A percentile compares a stretch with the other conserved stretches of the same genome.
phyloP scores from a whole-genome alignment of 2,329 filamentous ascomycete species.

The Botryotinia narcissicola region DNA sequence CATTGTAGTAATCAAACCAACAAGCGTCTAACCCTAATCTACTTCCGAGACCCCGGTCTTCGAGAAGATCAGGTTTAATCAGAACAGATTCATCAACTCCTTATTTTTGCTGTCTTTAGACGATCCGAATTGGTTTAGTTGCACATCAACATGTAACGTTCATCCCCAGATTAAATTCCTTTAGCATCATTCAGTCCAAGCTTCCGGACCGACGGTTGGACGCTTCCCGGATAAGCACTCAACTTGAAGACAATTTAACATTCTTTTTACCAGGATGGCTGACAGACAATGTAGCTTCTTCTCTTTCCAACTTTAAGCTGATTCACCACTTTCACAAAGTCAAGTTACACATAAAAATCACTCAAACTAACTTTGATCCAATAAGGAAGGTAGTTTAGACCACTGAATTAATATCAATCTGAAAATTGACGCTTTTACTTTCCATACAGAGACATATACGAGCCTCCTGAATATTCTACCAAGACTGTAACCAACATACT shows the following conservation, averaged over 20 bases:
- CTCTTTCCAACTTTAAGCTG: not conserved
- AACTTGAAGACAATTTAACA: conserved; percentile 1
- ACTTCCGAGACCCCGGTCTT: not conserved
- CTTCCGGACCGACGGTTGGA: not conserved
- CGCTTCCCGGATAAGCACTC: not conserved
- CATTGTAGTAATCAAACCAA: conserved; percentile 6
- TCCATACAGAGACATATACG: conserved; percentile 10
- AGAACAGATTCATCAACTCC: not conserved
- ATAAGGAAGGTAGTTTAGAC: not conserved
- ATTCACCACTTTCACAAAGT: not conserved
- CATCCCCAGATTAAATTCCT: conserved; percentile 4
- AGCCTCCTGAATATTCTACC: not conserved
- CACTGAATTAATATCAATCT: not conserved
- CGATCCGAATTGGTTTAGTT: not conserved
- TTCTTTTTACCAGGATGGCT: not conserved
- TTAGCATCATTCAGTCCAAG: not conserved
- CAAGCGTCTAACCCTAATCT: not conserved
- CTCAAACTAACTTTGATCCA: not conserved
- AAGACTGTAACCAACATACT: not conserved
- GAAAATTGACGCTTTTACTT: not conserved
- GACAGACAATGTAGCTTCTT: not conserved
- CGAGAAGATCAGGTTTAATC: not conserved
- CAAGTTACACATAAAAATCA: not conserved
- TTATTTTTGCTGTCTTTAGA: not conserved
- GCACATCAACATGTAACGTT: not conserved